Conservation (phyloP, 2,329 filamentous ascomycete species). For the Mycosphaerelloides madeirae region DNA sequence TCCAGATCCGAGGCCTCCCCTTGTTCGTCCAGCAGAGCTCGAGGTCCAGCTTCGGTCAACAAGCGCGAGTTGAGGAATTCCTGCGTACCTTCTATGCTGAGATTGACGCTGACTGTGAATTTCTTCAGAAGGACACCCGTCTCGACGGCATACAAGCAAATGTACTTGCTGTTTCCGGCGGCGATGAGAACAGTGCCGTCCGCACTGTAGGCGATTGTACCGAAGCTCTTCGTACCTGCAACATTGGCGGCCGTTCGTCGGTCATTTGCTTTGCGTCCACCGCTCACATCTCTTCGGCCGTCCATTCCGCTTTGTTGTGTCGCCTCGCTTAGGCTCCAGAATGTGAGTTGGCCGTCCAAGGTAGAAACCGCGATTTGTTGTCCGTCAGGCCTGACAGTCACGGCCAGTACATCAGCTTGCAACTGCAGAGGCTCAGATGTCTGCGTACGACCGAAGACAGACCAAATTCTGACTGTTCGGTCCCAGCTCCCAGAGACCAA, state of each 20-base stretch:
- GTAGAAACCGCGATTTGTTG: conserved; percentile 87
- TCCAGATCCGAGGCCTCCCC: conserved; percentile 87
- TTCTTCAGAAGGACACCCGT: conserved; percentile 91
- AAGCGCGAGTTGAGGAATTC: conserved; percentile 92
- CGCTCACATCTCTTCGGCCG: conserved; percentile 85
- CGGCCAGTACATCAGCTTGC: conserved; percentile 81
- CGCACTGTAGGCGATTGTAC: conserved; percentile 80
- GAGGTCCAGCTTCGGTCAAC: conserved; percentile 83
- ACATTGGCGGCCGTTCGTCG: conserved; percentile 87
- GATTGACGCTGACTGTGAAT: conserved; percentile 89
- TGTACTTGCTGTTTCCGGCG: conserved; percentile 95
- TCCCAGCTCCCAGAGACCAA: conserved; percentile 96
- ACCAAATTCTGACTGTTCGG: conserved; percentile 91
- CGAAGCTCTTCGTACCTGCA: conserved; percentile 84
- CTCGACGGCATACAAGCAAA: conserved; percentile 91
- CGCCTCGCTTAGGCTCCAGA: conserved; percentile 88
- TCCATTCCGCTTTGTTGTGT: conserved; percentile 83
- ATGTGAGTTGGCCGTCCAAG: conserved; percentile 86
- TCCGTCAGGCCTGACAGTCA: conserved; percentile 85
- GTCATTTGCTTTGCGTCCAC: conserved; percentile 82
- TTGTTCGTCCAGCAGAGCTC: conserved; percentile 77
- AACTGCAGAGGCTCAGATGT: conserved; percentile 91
- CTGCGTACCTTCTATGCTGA: conserved; percentile 93
- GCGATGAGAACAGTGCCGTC: conserved; percentile 89
- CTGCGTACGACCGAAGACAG: conserved; percentile 87